Evolutionary conservation across 2,329 filamentous ascomycete species (phyloP).

Genomic region (Stagonosporopsis vannaccii): DNA sequence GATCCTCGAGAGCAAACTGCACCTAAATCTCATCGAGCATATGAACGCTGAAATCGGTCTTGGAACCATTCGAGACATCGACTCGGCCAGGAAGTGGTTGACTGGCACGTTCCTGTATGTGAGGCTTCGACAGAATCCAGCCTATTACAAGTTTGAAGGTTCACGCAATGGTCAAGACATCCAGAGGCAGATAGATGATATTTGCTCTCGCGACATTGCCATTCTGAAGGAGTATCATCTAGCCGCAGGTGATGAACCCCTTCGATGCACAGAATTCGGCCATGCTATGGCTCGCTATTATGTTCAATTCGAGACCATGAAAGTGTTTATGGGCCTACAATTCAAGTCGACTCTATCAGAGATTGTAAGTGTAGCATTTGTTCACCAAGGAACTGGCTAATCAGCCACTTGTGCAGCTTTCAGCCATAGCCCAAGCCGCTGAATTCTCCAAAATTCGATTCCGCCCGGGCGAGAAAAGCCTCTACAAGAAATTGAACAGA

Average conservation of each 20-base stretch:
- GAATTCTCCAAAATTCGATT: slow-evolving; percentile 79
- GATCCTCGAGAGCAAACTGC: slow-evolving; percentile 77
- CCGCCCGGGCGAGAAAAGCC: slow-evolving; percentile 70
- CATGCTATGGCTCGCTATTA: slow-evolving; percentile 85
- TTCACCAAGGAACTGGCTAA: slow-evolving; percentile 1
- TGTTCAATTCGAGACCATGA: slow-evolving; percentile 82
- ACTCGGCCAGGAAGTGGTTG: slow-evolving; percentile 76
- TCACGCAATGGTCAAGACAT: slow-evolving; percentile 58
- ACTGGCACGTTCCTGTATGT: slow-evolving; percentile 79
- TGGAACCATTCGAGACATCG: slow-evolving; percentile 71
- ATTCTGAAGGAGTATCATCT: slow-evolving; percentile 68
- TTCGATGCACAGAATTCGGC: slow-evolving; percentile 75
- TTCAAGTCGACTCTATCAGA: slow-evolving; percentile 67
- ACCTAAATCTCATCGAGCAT: slow-evolving; percentile 81
- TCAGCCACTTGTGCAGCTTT: slow-evolving; percentile 60
- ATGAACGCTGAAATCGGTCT: slow-evolving; percentile 84
- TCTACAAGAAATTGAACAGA: slow-evolving; percentile 77
- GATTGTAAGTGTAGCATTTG: slow-evolving; percentile 62
- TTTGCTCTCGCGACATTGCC: slow-evolving; percentile 73
- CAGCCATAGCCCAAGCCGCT: slow-evolving; percentile 68
- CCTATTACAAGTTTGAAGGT: slow-evolving; percentile 71
- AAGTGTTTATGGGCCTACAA: slow-evolving; percentile 69
- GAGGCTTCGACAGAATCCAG: slow-evolving; percentile 73
- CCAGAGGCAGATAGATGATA: slow-evolving; percentile 71
- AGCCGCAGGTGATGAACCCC: slow-evolving; percentile 56